phyloP scores from a whole-genome alignment of 2,329 filamentous ascomycete genomes.

The Apiospora phragmitis region DNA sequence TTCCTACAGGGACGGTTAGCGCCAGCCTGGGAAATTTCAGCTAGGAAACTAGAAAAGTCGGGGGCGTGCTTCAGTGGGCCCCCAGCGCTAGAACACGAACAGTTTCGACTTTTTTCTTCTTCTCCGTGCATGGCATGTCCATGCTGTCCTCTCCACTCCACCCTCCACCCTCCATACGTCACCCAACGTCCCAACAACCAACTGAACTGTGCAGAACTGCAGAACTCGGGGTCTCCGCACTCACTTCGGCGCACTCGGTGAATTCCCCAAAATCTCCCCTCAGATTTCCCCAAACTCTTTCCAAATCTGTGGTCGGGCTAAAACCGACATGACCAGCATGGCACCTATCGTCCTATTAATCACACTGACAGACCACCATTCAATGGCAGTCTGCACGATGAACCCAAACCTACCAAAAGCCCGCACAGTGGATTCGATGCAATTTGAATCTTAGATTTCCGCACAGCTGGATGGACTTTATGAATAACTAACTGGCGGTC shows the following conservation, averaged over 20 bases:
- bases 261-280: slow-evolving; percentile 8
- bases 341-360: neutral
- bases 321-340: neutral
- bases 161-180: neutral
- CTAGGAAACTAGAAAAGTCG: neutral
- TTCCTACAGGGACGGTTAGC: neutral
- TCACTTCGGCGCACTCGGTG: neutral
- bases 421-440: neutral
- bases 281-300: neutral
- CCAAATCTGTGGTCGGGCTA: neutral
- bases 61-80: neutral
- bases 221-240: neutral
- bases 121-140: neutral
- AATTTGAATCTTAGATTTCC: neutral
- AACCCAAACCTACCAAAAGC: neutral
- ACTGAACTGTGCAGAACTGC: neutral
- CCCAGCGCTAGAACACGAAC: neutral
- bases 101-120: neutral
- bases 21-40: slow-evolving; percentile 3
- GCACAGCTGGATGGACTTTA: neutral
- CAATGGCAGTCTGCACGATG: neutral
- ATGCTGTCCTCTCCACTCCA: neutral
- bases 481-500: neutral
- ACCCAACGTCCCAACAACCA: neutral
- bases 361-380: neutral